phyloP scores from a whole-genome alignment of 306 rosid species.

The Citrullus amarus region DNA sequence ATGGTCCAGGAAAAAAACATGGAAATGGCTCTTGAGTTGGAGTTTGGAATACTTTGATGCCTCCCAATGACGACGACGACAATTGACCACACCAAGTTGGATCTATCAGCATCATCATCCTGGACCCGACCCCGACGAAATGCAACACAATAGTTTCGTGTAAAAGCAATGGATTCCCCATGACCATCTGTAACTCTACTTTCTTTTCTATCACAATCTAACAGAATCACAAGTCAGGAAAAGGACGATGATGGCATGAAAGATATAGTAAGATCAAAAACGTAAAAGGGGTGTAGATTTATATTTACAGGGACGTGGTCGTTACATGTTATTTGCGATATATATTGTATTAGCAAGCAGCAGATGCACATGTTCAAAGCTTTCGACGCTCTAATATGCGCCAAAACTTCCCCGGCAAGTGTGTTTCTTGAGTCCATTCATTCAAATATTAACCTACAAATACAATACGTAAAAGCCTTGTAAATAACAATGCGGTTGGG shows the following conservation, averaged over 20 bases:
- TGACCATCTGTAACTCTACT: not conserved
- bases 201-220: slow-evolving; percentile 11
- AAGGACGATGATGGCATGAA: not conserved
- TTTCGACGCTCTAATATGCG: not conserved
- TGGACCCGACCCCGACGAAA: not conserved
- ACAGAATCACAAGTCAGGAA: not conserved
- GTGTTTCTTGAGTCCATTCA: slow-evolving; percentile 3
- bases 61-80: not conserved
- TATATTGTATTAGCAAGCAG: not conserved
- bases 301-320: not conserved
- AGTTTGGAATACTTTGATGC: not conserved
- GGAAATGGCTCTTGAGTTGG: not conserved
- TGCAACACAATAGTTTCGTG: not conserved
- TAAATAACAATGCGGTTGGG: not conserved
- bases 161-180: not conserved
- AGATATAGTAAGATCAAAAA: not conserved
- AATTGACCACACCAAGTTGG: not conserved
- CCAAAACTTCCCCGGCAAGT: not conserved
- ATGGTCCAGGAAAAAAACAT: not conserved
- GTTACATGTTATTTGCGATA: slow-evolving; percentile 7
- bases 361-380: not conserved
- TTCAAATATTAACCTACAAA: slow-evolving; percentile 3
- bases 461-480: not conserved
- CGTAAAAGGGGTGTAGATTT: not conserved
- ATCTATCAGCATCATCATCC: slow-evolving; percentile 7